Evolutionary conservation across 306 rosid genomes (phyloP).

Genomic region (Vigna nakashimae): DNA sequence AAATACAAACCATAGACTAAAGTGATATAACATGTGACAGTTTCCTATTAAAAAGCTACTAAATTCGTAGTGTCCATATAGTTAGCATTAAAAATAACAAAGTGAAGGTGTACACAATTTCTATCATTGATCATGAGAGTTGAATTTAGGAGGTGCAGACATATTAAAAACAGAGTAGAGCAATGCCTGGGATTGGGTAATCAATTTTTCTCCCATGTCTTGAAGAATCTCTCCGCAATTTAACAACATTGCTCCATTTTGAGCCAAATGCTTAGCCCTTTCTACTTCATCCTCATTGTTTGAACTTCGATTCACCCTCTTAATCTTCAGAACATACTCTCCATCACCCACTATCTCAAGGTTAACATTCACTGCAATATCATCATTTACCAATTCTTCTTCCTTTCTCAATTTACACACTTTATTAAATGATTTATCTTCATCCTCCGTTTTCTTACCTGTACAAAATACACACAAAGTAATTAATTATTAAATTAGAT

Average conservation of each 20-base stretch:
- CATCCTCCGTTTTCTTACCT: neutral
- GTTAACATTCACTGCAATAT: neutral
- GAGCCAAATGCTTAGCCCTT: slow-evolving; percentile 20
- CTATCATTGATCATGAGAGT: slow-evolving; percentile 2
- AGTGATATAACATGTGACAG: too few relatives aligned
- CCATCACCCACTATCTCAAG: slow-evolving; percentile 5
- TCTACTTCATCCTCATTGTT: neutral
- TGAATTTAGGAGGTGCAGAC: neutral
- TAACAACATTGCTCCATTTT: slow-evolving; percentile 28
- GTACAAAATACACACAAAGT: neutral
- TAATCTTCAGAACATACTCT: slow-evolving; percentile 6
- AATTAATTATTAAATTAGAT: neutral
- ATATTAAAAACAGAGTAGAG: neutral
- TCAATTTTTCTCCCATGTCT: slow-evolving; percentile 12
- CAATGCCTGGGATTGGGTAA: neutral
- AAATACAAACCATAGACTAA: too few relatives aligned
- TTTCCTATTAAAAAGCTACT: too few relatives aligned
- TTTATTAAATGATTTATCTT: neutral
- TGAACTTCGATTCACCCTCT: neutral
- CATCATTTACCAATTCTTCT: neutral
- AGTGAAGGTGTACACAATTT: neutral
- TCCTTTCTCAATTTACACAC: neutral
- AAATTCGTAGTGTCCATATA: too few relatives aligned
- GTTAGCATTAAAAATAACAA: neutral
- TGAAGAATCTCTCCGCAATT: neutral